phyloP scores from a whole-genome alignment of 192 early-diverging fungal species.

The Pilaira anomala region DNA sequence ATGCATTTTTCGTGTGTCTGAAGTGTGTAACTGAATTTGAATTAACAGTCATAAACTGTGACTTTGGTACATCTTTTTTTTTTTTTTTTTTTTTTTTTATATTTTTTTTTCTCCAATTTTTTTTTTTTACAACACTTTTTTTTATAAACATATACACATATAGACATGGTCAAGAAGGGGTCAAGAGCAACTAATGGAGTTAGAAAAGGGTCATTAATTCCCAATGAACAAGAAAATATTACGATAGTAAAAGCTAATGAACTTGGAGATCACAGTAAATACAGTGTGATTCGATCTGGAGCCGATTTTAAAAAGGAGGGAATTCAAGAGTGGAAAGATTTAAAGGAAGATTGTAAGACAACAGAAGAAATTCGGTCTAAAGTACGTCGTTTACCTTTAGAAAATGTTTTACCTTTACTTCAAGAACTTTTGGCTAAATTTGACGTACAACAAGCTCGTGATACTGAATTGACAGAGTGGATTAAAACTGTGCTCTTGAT shows the following conservation, averaged over 20 bases:
- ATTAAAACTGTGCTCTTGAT: conserved; percentile 45
- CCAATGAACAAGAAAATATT: background rate
- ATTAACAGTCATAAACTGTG: background rate
- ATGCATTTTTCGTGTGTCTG: no score
- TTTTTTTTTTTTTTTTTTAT: conserved; percentile 9
- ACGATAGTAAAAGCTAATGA: background rate
- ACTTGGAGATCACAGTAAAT: background rate
- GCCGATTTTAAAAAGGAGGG: background rate
- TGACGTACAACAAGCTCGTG: conserved; percentile 46
- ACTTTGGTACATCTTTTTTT: no score
- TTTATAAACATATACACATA: background rate
- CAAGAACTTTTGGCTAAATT: conserved; percentile 44
- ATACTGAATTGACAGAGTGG: conserved; percentile 42
- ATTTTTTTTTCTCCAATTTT: background rate
- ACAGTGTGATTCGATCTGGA: background rate
- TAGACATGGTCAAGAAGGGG: background rate
- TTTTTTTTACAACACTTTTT: background rate
- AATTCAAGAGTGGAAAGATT: background rate
- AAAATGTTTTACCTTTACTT: conserved; percentile 47
- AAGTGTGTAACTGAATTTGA: no score
- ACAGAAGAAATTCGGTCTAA: conserved; percentile 39
- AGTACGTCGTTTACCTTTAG: conserved; percentile 45
- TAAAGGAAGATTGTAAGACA: background rate
- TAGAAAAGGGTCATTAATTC: background rate
- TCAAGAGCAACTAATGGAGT: background rate